Percentiles rank a stretch among this genome's conserved stretches.
These are phyloP conservation scores for Houttuynia cordata DNA, from an alignment of 164 flowering plant genomes.

Conservation along the genomic window DNA sequence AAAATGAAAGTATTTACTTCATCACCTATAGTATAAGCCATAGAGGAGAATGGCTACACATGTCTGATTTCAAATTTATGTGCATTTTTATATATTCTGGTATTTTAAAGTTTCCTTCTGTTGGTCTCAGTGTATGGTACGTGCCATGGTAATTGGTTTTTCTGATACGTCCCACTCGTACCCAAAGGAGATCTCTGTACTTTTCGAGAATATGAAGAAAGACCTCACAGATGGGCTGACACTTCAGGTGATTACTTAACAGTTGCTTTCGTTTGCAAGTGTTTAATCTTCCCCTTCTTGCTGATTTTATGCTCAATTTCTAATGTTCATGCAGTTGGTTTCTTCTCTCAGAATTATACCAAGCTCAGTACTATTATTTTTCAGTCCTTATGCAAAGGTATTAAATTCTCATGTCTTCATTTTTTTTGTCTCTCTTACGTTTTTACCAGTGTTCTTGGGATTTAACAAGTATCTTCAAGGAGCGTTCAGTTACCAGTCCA, in stretches of 20 bases:
- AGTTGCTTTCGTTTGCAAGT: neutral
- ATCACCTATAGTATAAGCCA: no score
- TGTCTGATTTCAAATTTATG: no score
- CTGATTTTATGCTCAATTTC: neutral
- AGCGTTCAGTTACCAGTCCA: no score
- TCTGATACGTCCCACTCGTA: conserved; percentile 12
- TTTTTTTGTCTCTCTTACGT: no score
- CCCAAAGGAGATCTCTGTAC: conserved; percentile 11
- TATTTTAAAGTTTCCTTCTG: neutral
- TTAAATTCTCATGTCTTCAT: no score
- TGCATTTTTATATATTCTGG: neutral
- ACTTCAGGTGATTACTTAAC: conserved; percentile 40
- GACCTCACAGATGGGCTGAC: conserved; percentile 61
- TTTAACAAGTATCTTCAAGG: no score
- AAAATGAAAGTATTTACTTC: no score
- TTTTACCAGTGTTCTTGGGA: no score
- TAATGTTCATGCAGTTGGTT: conserved; percentile 49
- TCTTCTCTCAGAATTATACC: conserved; percentile 64
- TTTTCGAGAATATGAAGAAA: conserved; percentile 21
- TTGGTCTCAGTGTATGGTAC: conserved; percentile 52
- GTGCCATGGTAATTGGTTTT: conserved; percentile 47
- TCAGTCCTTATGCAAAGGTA: conserved; percentile 66
- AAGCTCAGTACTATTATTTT: conserved; percentile 48
- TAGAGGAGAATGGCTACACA: no score
- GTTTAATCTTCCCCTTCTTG: neutral